Conservation (phyloP, 371 early-diverging fungal genomes). For the Entomophthora muscae region DNA sequence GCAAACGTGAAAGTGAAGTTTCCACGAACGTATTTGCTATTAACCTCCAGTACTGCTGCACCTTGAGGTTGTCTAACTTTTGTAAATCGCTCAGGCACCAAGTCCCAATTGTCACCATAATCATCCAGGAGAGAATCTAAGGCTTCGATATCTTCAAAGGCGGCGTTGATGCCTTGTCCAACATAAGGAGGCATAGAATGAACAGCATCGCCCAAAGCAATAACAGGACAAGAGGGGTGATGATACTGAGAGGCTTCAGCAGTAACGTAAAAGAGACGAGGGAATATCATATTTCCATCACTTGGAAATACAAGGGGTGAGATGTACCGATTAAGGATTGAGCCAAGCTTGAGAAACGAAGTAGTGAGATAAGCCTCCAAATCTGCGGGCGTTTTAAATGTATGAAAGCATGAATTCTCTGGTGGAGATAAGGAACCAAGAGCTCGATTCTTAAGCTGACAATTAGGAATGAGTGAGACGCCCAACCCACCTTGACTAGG, state of each 20-base stretch:
- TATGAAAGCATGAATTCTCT: not conserved
- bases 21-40: not conserved
- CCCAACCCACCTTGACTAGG: not conserved
- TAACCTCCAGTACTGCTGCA: not conserved
- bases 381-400: not conserved
- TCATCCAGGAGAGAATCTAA: not conserved
- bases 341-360: slow-evolving; percentile 2
- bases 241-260: slow-evolving; percentile 6
- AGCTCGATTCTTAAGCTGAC: not conserved
- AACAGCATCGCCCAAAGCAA: slow-evolving; percentile 7
- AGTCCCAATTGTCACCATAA: not conserved
- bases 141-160: slow-evolving; percentile 5
- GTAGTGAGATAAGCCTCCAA: not conserved
- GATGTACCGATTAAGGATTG: not conserved
- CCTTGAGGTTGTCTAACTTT: not conserved
- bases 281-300: not conserved
- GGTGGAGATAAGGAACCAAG: not conserved
- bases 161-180: slow-evolving; percentile 8
- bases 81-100: not conserved
- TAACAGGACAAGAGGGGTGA: not conserved
- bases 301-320: not conserved
- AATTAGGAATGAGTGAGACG: not conserved
- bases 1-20: not conserved
- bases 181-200: slow-evolving; percentile 7
- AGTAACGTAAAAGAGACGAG: not conserved